Evolutionary conservation across 306 rosid species (phyloP).

Genomic region (Casuarina glauca): DNA sequence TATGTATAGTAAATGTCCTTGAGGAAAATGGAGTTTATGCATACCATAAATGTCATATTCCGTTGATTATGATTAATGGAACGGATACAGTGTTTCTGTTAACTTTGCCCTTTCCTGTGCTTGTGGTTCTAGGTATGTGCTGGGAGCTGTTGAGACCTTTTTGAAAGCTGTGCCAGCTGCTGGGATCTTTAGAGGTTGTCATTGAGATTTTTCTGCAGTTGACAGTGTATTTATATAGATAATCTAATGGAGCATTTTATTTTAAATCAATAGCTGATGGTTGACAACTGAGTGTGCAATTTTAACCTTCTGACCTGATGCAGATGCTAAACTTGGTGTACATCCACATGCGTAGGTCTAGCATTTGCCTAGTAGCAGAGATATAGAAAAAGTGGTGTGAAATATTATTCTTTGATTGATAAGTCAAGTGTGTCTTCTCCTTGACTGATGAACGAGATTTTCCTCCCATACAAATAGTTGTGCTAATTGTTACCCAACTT

Average conservation of each 20-base stretch:
- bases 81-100: slow-evolving; percentile 14
- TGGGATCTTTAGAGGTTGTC: slow-evolving; percentile 88
- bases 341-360: neutral
- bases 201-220: slow-evolving; percentile 3
- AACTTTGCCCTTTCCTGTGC: slow-evolving; percentile 33
- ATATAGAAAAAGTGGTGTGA: neutral
- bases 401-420: neutral
- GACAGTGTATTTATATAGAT: neutral
- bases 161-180: slow-evolving; percentile 93
- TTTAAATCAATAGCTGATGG: neutral
- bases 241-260: neutral
- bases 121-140: slow-evolving; percentile 72
- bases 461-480: neutral
- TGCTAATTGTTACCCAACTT: neutral
- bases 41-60: slow-evolving; percentile 19
- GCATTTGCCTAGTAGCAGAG: neutral
- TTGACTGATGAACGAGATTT: neutral
- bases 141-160: slow-evolving; percentile 99
- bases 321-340: neutral
- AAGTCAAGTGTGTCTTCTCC: neutral
- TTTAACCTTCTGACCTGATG: neutral
- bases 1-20: slow-evolving; percentile 22
- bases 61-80: slow-evolving; percentile 21
- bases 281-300: neutral
- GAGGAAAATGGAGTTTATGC: slow-evolving; percentile 18